Percentiles rank a stretch among this genome's conserved stretches.
Conservation (phyloP, 257 asterid genomes). For the Rauvolfia tetraphylla region DNA sequence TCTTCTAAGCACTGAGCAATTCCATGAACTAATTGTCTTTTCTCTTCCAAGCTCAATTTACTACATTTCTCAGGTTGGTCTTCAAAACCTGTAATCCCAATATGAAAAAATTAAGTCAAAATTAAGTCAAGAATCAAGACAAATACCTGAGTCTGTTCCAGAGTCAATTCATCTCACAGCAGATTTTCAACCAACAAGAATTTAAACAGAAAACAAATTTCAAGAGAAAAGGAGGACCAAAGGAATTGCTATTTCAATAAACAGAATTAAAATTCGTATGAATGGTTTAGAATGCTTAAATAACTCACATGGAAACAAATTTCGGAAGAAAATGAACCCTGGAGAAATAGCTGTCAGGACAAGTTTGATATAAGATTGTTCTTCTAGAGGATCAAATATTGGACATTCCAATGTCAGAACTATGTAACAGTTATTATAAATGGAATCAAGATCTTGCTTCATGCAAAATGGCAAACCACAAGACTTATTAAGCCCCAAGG, state of each 20-base stretch:
- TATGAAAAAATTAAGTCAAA: not conserved
- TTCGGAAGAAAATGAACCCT: not conserved
- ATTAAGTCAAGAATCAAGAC: not conserved
- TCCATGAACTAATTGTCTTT: conserved; percentile 56
- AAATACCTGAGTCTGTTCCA: not conserved
- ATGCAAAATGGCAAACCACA: not conserved
- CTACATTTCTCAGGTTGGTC: conserved; percentile 52
- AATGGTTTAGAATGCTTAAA: not conserved
- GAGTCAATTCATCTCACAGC: not conserved
- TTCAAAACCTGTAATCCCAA: conserved; percentile 41
- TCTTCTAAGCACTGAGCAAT: conserved; percentile 59
- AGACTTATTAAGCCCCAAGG: too few species aligned
- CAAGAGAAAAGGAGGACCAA: not conserved
- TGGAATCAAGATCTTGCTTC: not conserved
- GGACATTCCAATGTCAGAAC: not conserved
- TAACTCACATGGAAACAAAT: not conserved
- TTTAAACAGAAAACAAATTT: not conserved
- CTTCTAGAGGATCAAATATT: not conserved
- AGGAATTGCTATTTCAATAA: not conserved
- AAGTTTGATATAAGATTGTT: not conserved
- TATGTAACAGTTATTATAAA: not conserved
- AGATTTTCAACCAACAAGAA: not conserved
- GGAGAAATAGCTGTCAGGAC: not conserved
- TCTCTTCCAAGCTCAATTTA: conserved; percentile 63
- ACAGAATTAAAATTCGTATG: not conserved